A percentile compares a stretch with the other conserved stretches of the same genome.
Evolutionary conservation across 1,284 basidiomycete genomes (phyloP).

Genomic region (Ceratobasidium papillatum): DNA sequence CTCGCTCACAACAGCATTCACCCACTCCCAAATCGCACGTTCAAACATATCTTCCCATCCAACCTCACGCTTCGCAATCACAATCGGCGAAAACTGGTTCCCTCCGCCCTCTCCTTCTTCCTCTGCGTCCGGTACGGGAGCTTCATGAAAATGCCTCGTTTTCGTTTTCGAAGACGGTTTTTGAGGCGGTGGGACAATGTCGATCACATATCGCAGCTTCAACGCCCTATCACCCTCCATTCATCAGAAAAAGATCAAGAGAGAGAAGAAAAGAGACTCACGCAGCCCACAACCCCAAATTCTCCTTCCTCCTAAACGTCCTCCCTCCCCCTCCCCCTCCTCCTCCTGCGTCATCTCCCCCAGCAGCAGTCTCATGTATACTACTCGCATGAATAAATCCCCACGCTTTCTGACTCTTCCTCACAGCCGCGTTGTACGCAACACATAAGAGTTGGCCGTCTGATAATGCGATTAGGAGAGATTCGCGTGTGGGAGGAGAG

Average conservation of each 20-base stretch:
- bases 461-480: constrained; percentile 66
- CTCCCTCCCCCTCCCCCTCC: constrained; percentile 64
- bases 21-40: constrained; percentile 68
- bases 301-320: constrained; percentile 86
- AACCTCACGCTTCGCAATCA: constrained; percentile 73
- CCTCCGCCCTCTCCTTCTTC: constrained; percentile 44
- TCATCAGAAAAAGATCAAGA: neutral
- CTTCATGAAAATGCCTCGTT: constrained; percentile 48
- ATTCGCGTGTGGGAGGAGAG: constrained; percentile 40
- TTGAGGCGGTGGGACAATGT: constrained; percentile 46
- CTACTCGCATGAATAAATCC: constrained; percentile 81
- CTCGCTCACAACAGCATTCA: constrained; percentile 73
- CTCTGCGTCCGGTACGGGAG: constrained; percentile 48
- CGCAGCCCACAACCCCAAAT: constrained; percentile 83
- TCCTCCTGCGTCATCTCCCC: constrained; percentile 47
- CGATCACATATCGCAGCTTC: constrained; percentile 79
- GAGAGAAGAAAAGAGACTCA: constrained; percentile 53
- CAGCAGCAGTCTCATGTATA: constrained; percentile 70
- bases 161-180: constrained; percentile 45
- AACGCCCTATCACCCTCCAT: constrained; percentile 69
- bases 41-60: constrained; percentile 86
- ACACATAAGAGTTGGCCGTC: constrained; percentile 83
- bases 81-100: constrained; percentile 59
- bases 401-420: constrained; percentile 84
- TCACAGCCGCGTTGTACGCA: constrained; percentile 81